Evolutionary conservation across 441 rosid genomes (phyloP), one percentile per base, ranked within the genome.

Genomic region (Cnidoscolus chayamansa): DNA sequence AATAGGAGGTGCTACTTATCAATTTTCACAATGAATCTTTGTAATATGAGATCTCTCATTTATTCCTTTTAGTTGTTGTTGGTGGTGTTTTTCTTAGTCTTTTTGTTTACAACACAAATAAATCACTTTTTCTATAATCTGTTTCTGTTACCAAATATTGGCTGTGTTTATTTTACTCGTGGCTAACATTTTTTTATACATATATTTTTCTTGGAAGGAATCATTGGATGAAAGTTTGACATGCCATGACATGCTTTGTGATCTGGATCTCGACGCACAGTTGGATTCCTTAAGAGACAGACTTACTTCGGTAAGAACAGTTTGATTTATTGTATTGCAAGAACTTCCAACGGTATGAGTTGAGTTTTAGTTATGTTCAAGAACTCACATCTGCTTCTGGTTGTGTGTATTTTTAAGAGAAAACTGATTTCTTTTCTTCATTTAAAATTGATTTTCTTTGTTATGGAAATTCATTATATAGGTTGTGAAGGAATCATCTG

Each of bases 211-310:
- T 15, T 77, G 82, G 92, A 78, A 84, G 61, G 86, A 80, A 65
- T 77, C 79, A 49, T 64, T 75, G 10, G 76, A 58, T 71, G 76
- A 80, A 25, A 77, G 71, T 75, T 80, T 72, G 12, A 63, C 32
- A 43, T 60, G 77, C 55, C 76, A 74, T 76, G 85, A 84, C 74
- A 68, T 77, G 68, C 74, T 87, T 2, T 56, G 64, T 72, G 87
- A 89, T 50, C 77, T 69, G 10, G 86, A 82, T 67, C 84, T 88
- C 66, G 96, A 92, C 84, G 76, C 80, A 16, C 83, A 87, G 61
- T 71, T 94, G 86, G 86, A 84, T 74, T 85, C 85, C 56, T 74
- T 92, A 65, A 87, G 96, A 81, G 76, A 80, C 65, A 85, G 85
- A 78, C 91, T 94, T 78, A 35, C 57, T 61, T 31, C 60, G 90